These are phyloP conservation scores for Adansonia rubrostipa DNA, from an alignment of 441 rosid species.

Conservation along the genomic window DNA sequence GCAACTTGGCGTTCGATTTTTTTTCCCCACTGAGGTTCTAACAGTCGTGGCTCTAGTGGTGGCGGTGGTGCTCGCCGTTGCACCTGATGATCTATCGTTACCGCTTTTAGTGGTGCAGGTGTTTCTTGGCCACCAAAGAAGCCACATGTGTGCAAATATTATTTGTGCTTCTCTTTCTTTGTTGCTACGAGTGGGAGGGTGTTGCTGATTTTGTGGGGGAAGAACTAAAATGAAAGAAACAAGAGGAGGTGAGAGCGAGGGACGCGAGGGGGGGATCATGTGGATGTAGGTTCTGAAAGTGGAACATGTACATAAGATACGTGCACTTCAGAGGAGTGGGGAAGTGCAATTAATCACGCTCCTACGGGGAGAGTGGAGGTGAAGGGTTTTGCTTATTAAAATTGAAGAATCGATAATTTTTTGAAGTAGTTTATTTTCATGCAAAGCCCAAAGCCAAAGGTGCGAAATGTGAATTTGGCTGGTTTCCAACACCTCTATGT, in stretches of 20 bases:
- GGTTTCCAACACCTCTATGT: no score
- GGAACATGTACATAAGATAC: neutral
- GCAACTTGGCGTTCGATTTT: slow-evolving; percentile 19
- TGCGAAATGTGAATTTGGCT: no score
- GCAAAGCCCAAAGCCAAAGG: slow-evolving; percentile 15
- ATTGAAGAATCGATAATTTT: neutral
- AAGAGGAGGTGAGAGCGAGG: neutral
- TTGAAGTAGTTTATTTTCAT: neutral
- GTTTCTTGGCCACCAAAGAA: slow-evolving; percentile 45
- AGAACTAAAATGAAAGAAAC: neutral
- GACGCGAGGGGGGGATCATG: no score
- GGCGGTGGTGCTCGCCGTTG: neutral
- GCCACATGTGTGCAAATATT: slow-evolving; percentile 40
- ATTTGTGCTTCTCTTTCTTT: neutral
- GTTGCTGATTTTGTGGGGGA: neutral
- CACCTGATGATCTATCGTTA: neutral
- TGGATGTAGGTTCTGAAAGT: neutral
- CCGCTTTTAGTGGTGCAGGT: slow-evolving; percentile 22
- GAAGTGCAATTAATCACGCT: slow-evolving; percentile 1
- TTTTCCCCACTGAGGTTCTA: neutral
- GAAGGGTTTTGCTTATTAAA: neutral
- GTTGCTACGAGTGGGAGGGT: neutral
- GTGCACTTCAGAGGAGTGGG: neutral
- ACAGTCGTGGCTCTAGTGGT: neutral
- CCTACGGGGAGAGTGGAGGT: neutral